These are phyloP conservation scores for Cordyceps militaris DNA, from an alignment of 2,329 filamentous ascomycete species.

Conservation along the genomic window DNA sequence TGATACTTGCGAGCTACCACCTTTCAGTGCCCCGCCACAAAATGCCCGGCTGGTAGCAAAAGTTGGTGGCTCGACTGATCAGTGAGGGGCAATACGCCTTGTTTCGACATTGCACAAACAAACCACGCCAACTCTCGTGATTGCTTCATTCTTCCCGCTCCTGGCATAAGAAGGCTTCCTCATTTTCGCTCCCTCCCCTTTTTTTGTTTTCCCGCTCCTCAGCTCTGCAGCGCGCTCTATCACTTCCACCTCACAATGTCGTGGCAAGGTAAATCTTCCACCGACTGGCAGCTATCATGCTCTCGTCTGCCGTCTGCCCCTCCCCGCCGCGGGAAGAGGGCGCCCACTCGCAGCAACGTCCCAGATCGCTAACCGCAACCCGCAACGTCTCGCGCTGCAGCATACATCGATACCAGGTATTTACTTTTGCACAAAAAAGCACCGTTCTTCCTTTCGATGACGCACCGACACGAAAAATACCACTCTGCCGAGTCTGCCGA, in stretches of 20 bases:
- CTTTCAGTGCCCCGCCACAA: neutral
- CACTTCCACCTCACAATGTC: constrained; percentile 47
- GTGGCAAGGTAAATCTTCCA: constrained; percentile 57
- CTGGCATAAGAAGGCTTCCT: neutral
- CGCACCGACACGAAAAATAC: neutral
- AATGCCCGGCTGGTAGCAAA: neutral
- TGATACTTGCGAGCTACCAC: neutral
- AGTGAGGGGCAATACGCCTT: constrained; percentile 10
- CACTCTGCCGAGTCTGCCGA: neutral
- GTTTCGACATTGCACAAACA: constrained; percentile 11
- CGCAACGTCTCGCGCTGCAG: constrained; percentile 24
- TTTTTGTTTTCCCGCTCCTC: constrained; percentile 3
- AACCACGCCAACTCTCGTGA: constrained; percentile 3
- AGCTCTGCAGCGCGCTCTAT: neutral
- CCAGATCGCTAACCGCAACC: constrained; percentile 17
- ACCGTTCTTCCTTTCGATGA: neutral
- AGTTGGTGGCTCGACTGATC: neutral
- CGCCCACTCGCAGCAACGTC: constrained; percentile 20
- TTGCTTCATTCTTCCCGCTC: constrained; percentile 4
- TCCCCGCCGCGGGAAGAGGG: neutral
- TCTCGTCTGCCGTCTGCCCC: constrained; percentile 14
- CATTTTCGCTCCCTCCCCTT: neutral
- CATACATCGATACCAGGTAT: constrained; percentile 48
- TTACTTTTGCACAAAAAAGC: neutral
- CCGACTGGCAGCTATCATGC: constrained; percentile 13